Percentiles rank a stretch among this genome's conserved stretches.
Conservation (phyloP, 2,329 filamentous ascomycete species). For the Fusarium chaquense region DNA sequence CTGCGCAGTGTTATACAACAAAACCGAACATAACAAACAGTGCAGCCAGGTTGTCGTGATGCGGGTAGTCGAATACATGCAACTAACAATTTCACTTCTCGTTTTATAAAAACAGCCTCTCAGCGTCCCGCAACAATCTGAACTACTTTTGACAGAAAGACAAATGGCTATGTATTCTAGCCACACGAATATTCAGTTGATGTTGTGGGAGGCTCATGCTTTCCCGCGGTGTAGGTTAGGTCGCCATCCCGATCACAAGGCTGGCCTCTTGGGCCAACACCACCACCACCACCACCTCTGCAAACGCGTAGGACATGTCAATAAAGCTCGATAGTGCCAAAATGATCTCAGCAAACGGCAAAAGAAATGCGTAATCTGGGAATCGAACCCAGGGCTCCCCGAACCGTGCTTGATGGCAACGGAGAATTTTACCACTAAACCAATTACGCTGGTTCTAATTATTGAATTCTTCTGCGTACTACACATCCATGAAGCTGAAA, state of each 20-base stretch:
- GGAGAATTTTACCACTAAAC: conserved; percentile 22
- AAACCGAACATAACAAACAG: accelerated
- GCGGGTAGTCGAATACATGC: not conserved
- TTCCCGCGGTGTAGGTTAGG: not conserved
- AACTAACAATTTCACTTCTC: not conserved
- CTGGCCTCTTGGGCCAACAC: not conserved
- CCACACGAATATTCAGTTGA: not conserved
- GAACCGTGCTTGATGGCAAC: conserved; percentile 1
- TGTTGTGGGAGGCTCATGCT: not conserved
- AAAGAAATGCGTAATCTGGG: conserved; percentile 11
- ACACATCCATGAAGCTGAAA: accelerated
- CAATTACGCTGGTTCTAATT: conserved; percentile 2
- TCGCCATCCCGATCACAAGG: not conserved
- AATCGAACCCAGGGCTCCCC: conserved; percentile 19
- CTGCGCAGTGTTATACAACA: not conserved
- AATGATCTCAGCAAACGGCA: not conserved
- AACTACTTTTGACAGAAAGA: not conserved
- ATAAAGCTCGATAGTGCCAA: not conserved
- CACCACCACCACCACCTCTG: not conserved
- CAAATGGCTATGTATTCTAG: not conserved
- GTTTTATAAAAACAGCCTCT: not conserved
- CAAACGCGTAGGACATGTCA: no score
- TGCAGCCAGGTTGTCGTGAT: no score
- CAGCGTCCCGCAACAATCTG: not conserved
- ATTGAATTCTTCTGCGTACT: accelerated